phyloP scores from a whole-genome alignment of 2,329 filamentous ascomycete species.

The Epichloe elymi region DNA sequence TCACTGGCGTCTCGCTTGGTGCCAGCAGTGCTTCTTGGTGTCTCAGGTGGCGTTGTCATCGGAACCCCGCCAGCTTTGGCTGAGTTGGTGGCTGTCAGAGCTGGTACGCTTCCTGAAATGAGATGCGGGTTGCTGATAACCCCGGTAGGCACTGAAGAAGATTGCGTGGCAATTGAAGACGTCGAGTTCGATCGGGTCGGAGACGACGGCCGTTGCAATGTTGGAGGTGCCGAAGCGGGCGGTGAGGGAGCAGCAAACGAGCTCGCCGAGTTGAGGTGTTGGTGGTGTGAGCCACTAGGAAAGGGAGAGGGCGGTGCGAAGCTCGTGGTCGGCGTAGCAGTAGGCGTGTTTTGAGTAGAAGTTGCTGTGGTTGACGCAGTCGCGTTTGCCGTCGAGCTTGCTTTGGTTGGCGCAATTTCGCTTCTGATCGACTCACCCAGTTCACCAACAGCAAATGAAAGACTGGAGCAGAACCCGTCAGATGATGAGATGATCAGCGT shows the following conservation, averaged over 20 bases:
- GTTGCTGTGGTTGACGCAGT: slow-evolving; percentile 19
- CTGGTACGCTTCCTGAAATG: slow-evolving; percentile 62
- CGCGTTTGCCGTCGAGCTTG: slow-evolving; percentile 25
- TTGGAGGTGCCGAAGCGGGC: slow-evolving; percentile 40
- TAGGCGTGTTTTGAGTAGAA: slow-evolving; percentile 52
- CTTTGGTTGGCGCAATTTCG: slow-evolving; percentile 41
- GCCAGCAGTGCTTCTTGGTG: slow-evolving; percentile 44
- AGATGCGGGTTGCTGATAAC: slow-evolving; percentile 68
- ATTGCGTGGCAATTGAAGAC: slow-evolving; percentile 62
- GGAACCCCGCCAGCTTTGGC: slow-evolving; percentile 51
- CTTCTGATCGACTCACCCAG: slow-evolving; percentile 70
- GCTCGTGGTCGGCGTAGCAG: slow-evolving; percentile 55
- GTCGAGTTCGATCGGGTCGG: slow-evolving; percentile 77
- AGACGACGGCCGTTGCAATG: slow-evolving; percentile 56
- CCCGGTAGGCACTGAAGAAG: slow-evolving; percentile 31
- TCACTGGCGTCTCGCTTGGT: slow-evolving; percentile 45
- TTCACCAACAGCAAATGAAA: slow-evolving; percentile 75
- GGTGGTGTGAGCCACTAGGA: slow-evolving; percentile 32
- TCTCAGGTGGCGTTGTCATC: slow-evolving; percentile 82
- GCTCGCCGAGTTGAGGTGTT: slow-evolving; percentile 45
- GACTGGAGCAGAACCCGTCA: slow-evolving; percentile 88
- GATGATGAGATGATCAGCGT: slow-evolving; percentile 87
- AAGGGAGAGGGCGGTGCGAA: slow-evolving; percentile 51
- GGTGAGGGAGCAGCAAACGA: slow-evolving; percentile 46
- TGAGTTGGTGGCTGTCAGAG: slow-evolving; percentile 62